These are phyloP conservation scores for Scytalidium sp. DNA, from an alignment of 2,329 filamentous ascomycete genomes.

Conservation along the genomic window DNA sequence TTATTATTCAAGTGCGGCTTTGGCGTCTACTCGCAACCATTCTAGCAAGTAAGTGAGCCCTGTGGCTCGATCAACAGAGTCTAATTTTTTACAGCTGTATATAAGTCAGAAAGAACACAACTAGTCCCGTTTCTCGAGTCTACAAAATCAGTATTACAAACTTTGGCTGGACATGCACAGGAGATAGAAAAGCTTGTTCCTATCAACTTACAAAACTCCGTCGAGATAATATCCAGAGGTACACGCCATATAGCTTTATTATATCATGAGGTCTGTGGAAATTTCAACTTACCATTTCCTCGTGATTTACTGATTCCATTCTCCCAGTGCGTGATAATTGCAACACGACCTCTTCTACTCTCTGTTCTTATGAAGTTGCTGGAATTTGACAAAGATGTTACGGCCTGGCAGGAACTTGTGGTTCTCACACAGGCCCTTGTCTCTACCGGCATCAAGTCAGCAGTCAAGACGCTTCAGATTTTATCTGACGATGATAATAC, in stretches of 20 bases:
- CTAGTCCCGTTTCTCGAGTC: slow-evolving; percentile 32
- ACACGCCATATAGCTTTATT: slow-evolving; percentile 35
- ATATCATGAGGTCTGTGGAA: slow-evolving; percentile 33
- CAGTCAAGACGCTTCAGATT: slow-evolving; percentile 36
- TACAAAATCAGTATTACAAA: slow-evolving; percentile 33
- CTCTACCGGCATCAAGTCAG: slow-evolving; percentile 38
- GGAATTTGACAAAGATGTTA: slow-evolving; percentile 19
- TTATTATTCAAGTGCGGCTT: slow-evolving; percentile 33
- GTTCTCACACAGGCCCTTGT: slow-evolving; percentile 32
- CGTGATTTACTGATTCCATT: background rate
- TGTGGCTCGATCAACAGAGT: background rate
- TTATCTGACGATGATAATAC: too few species aligned
- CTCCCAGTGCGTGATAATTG: slow-evolving; percentile 39
- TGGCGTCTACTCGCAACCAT: slow-evolving; percentile 34
- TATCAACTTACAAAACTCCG: slow-evolving; percentile 30
- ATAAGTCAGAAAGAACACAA: slow-evolving; percentile 31
- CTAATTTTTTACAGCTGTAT: slow-evolving; percentile 26
- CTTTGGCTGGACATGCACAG: slow-evolving; percentile 33
- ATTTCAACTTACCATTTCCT: background rate
- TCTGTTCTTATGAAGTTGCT: slow-evolving; percentile 36
- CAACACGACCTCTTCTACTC: slow-evolving; percentile 35
- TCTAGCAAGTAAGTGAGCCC: slow-evolving; percentile 27
- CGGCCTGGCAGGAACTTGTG: slow-evolving; percentile 32
- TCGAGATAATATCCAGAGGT: slow-evolving; percentile 33
- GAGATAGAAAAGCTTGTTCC: slow-evolving; percentile 36